Evolutionary conservation across 2,329 filamentous ascomycete genomes (phyloP).

Genomic region (Neofusicoccum parvum): DNA sequence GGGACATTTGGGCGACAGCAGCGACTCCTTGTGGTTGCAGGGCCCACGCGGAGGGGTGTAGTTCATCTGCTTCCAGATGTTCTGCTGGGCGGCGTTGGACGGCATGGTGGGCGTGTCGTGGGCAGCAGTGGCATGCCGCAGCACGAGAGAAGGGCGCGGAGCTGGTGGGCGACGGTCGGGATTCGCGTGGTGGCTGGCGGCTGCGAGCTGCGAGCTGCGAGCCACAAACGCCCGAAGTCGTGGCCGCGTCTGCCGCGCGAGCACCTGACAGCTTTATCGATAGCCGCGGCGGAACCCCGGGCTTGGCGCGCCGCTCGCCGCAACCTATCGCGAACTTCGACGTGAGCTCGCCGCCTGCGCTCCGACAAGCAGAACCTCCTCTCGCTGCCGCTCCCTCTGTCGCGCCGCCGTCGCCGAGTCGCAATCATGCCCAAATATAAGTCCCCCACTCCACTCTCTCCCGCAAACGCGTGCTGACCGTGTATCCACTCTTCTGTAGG

Average conservation of each 20-base stretch:
- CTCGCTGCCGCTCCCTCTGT: background rate
- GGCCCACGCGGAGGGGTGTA: conserved; percentile 54
- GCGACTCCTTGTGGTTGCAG: conserved; percentile 51
- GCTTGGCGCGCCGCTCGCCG: conserved; percentile 3
- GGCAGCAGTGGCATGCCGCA: background rate
- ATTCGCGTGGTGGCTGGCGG: background rate
- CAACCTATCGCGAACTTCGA: conserved; percentile 16
- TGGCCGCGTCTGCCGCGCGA: background rate
- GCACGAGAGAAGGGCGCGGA: background rate
- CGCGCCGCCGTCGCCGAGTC: background rate
- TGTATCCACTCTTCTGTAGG: conserved; percentile 70
- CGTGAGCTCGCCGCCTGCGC: conserved; percentile 9
- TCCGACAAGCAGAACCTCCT: background rate
- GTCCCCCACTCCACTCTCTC: conserved; percentile 38
- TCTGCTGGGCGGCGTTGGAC: conserved; percentile 30
- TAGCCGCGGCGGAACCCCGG: background rate
- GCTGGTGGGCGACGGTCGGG: conserved; percentile 6
- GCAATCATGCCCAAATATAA: conserved; percentile 84
- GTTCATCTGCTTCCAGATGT: conserved; percentile 55
- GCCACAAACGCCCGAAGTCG: background rate
- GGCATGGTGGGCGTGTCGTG: conserved; percentile 18
- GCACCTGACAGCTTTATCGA: conserved; percentile 2
- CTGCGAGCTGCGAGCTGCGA: too few species aligned
- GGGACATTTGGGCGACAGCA: conserved; percentile 49
- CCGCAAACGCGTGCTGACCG: conserved; percentile 25